Conservation (phyloP, 495 filamentous ascomycete species). For the Daldinia concentrica region DNA sequence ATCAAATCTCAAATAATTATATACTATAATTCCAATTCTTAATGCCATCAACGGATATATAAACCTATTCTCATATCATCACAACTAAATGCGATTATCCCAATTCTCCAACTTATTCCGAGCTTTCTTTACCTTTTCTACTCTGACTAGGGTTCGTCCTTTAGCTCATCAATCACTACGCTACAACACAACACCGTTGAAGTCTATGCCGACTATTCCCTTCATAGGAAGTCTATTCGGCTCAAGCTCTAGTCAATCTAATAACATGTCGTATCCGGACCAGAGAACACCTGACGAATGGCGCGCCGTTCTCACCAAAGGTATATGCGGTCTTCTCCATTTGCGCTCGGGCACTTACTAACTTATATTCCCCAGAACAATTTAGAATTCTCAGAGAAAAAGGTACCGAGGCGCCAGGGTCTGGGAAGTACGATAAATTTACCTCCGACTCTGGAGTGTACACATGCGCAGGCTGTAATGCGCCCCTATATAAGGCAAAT, state of each 20-base stretch:
- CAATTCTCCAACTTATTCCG: slow-evolving; percentile 62
- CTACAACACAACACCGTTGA: slow-evolving; percentile 40
- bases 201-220: slow-evolving; percentile 75
- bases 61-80: not conserved
- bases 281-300: slow-evolving; percentile 85
- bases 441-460: slow-evolving; percentile 77
- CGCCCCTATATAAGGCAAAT: slow-evolving; percentile 86
- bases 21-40: not conserved
- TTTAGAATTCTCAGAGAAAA: slow-evolving; percentile 91
- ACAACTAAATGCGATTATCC: slow-evolving; percentile 64
- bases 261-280: slow-evolving; percentile 77
- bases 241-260: slow-evolving; percentile 56
- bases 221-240: slow-evolving; percentile 84
- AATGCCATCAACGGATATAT: slow-evolving; percentile 1
- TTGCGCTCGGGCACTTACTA: slow-evolving; percentile 16
- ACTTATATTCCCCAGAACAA: slow-evolving; percentile 69
- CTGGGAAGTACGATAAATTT: slow-evolving; percentile 89
- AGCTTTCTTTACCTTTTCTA: slow-evolving; percentile 54
- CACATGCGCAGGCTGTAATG: slow-evolving; percentile 82
- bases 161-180: slow-evolving; percentile 22
- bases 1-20: slow-evolving; percentile 12
- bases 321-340: slow-evolving; percentile 52
- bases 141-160: slow-evolving; percentile 46
- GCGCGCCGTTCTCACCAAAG: slow-evolving; percentile 81
- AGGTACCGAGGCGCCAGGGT: slow-evolving; percentile 83